These are phyloP conservation scores for Saprolegnia diclina DNA, from an alignment of 352 stramenopile species.

Conservation along the genomic window DNA sequence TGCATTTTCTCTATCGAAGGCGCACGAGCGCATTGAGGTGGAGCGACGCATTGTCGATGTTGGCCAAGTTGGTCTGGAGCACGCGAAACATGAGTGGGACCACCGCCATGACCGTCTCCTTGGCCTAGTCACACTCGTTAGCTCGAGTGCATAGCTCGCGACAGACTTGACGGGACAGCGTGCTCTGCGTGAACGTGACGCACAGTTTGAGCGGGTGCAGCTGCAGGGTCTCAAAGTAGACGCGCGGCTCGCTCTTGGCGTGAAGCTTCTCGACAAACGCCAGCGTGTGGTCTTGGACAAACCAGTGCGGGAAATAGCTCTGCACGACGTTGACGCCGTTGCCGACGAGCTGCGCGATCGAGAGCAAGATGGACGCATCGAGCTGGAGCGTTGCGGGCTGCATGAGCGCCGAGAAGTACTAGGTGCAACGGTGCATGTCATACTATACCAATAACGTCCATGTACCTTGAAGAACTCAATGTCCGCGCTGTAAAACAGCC, in stretches of 20 bases:
- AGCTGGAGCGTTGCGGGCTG: conserved; percentile 58
- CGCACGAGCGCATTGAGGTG: conserved; percentile 64
- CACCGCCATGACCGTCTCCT: conserved; percentile 35
- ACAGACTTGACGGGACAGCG: conserved; percentile 34
- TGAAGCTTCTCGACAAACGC: conserved; percentile 29
- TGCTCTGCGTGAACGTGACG: conserved; percentile 69
- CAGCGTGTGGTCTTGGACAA: conserved; percentile 3
- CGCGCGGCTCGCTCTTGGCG: conserved; percentile 40
- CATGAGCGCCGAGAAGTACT: conserved; percentile 76
- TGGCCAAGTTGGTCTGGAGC: conserved; percentile 56
- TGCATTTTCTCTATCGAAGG: background rate
- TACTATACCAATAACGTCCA: background rate
- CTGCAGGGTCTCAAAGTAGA: conserved; percentile 83
- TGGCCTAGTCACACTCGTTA: conserved; percentile 4
- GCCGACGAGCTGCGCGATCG: conserved; percentile 35
- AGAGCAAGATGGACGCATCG: conserved; percentile 58
- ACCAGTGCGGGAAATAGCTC: conserved; percentile 30
- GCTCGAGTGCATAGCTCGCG: background rate
- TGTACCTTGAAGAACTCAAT: conserved; percentile 77
- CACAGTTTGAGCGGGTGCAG: conserved; percentile 75
- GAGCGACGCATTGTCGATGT: conserved; percentile 73
- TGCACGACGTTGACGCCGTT: conserved; percentile 46
- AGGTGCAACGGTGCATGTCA: background rate
- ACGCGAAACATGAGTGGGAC: conserved; percentile 54
- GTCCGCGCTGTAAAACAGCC: conserved; percentile 71